phyloP scores from a whole-genome alignment of 805 yeast genomes.

The Saccharomycopsis synnaedendra region DNA sequence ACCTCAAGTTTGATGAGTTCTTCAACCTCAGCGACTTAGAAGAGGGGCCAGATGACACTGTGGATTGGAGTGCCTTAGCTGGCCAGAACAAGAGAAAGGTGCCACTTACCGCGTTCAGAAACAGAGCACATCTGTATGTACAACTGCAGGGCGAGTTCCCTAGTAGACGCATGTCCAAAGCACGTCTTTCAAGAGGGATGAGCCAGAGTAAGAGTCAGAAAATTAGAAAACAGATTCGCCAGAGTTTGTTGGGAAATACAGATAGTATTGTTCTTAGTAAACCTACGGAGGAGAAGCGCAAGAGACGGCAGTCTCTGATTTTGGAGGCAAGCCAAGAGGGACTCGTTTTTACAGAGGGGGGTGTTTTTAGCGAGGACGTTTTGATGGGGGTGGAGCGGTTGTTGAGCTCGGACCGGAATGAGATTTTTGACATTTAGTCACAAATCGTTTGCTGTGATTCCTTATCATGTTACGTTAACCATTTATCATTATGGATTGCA shows the following conservation, averaged over 20 bases:
- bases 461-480: too few relatives aligned
- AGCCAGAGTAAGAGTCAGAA: constrained; percentile 5
- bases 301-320: constrained; percentile 45
- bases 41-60: constrained; percentile 46
- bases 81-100: constrained; percentile 41
- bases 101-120: constrained; percentile 86
- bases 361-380: constrained; percentile 66
- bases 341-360: constrained; percentile 60
- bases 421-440: constrained; percentile 7
- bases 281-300: constrained; percentile 20
- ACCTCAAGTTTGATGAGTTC: constrained; percentile 62
- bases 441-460: constrained; percentile 5
- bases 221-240: constrained; percentile 7
- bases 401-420: constrained; percentile 36
- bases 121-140: constrained; percentile 41
- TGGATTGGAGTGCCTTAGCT: constrained; percentile 8
- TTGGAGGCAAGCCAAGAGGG: constrained; percentile 73
- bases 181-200: constrained; percentile 3
- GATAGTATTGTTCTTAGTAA: constrained; percentile 3
- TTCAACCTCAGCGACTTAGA: constrained; percentile 83
- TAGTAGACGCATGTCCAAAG: constrained; percentile 1
- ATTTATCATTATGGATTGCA: too few relatives aligned
- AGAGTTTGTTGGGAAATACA: neutral
- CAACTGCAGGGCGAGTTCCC: neutral
- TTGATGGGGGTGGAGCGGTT: constrained; percentile 66